Percentiles rank a stretch among this genome's conserved stretches.
Evolutionary conservation across 2,329 filamentous ascomycete species (phyloP).

Genomic region (Claviceps sp.): DNA sequence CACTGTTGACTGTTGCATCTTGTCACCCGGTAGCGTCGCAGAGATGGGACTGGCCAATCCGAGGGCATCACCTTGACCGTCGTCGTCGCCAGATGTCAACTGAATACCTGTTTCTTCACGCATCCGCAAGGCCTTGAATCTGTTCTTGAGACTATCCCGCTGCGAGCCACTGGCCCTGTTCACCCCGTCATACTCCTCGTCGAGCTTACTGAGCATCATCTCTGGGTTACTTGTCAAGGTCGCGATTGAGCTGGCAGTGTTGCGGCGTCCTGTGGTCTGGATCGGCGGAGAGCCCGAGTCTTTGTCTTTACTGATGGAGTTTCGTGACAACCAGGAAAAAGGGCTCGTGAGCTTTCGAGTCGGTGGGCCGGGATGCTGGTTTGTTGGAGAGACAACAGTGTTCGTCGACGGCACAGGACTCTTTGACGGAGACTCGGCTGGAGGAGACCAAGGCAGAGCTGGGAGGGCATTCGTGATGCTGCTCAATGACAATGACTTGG

Average conservation of each 20-base stretch:
- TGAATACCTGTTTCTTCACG: constrained; percentile 55
- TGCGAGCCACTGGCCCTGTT: constrained; percentile 33
- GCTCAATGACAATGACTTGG: constrained; percentile 48
- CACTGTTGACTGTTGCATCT: constrained; percentile 29
- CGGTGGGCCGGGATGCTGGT: constrained; percentile 20
- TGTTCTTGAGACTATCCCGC: constrained; percentile 55
- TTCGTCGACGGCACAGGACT: constrained; percentile 24
- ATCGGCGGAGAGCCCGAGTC: constrained; percentile 42
- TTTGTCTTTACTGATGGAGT: constrained; percentile 43
- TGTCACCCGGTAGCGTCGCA: constrained; percentile 15
- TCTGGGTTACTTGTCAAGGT: constrained; percentile 73
- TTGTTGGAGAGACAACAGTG: constrained; percentile 18
- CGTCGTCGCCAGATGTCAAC: constrained; percentile 38
- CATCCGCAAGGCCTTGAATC: constrained; percentile 66
- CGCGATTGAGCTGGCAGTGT: constrained; percentile 67
- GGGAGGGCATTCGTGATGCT: constrained; percentile 62
- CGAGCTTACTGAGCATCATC: constrained; percentile 62
- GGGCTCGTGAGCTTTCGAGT: constrained; percentile 69
- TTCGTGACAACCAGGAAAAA: constrained; percentile 74
- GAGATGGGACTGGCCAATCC: constrained; percentile 13
- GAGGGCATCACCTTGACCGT: constrained; percentile 24
- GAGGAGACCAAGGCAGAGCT: constrained; percentile 57
- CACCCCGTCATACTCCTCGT: constrained; percentile 49
- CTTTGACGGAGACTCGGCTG: constrained; percentile 36
- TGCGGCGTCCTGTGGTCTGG: constrained; percentile 38